A percentile compares a stretch with the other conserved stretches of the same genome.
Conservation (phyloP, 2,329 filamentous ascomycete genomes). For the Beauveria medogensis region DNA sequence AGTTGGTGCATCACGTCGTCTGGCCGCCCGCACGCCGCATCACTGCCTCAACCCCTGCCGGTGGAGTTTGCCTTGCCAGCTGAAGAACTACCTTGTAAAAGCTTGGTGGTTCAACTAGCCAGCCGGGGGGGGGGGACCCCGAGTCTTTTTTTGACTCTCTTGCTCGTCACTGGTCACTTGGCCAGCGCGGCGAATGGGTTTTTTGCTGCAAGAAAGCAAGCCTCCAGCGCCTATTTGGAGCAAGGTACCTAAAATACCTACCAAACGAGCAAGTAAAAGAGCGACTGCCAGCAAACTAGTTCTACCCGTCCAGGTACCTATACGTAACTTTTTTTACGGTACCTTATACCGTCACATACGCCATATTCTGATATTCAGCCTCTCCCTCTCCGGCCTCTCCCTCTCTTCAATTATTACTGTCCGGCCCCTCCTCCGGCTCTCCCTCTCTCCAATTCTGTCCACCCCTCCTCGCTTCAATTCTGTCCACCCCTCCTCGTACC, state of each 20-base stretch:
- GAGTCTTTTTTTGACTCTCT: background rate
- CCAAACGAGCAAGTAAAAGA: no score
- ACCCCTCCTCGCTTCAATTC: no score
- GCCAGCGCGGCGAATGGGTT: no score
- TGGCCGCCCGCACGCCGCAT: background rate
- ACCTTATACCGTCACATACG: no score
- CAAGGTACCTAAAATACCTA: no score
- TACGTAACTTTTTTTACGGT: no score
- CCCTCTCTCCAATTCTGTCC: background rate
- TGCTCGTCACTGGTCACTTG: background rate
- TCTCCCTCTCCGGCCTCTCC: background rate
- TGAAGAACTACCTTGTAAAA: conserved; percentile 1
- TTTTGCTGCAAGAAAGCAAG: background rate
- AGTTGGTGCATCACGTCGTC: background rate
- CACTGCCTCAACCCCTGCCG: background rate
- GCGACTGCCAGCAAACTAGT: no score
- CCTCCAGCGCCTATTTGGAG: background rate
- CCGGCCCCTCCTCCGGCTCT: background rate
- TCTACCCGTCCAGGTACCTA: no score
- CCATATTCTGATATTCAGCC: background rate
- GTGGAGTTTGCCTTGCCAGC: background rate
- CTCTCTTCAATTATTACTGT: background rate
- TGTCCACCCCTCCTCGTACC: background rate
- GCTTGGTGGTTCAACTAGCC: background rate
- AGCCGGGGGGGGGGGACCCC: no score